Conservation (phyloP, 192 early-diverging fungal species). For the Entomortierella beljakovae region DNA sequence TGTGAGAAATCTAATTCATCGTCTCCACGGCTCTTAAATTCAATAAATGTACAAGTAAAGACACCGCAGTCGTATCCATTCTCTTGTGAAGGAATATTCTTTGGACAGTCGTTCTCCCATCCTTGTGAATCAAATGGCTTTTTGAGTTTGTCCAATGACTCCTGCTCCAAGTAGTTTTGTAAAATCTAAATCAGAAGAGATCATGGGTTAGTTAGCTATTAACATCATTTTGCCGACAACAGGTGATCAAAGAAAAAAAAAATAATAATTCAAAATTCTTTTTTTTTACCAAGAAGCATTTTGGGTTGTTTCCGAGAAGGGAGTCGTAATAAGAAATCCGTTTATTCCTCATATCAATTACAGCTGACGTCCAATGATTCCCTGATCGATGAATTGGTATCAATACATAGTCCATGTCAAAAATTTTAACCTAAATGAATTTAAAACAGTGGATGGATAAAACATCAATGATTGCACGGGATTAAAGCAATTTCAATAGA, state of each 20-base stretch:
- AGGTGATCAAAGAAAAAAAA: too few relatives aligned
- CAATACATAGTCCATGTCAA: constrained; percentile 80
- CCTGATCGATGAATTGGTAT: constrained; percentile 86
- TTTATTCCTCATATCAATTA: constrained; percentile 64
- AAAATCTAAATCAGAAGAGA: constrained; percentile 57
- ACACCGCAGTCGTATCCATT: constrained; percentile 98
- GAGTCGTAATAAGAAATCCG: constrained; percentile 87
- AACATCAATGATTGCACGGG: not conserved
- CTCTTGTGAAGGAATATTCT: constrained; percentile 84
- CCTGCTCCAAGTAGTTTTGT: constrained; percentile 75
- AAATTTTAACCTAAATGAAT: constrained; percentile 68
- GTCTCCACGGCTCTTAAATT: constrained; percentile 70
- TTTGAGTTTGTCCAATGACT: constrained; percentile 80
- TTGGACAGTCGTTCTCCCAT: constrained; percentile 71
- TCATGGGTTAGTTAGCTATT: too few relatives aligned
- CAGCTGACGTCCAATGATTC: constrained; percentile 58
- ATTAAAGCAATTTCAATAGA: not conserved
- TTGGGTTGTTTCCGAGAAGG: constrained; percentile 71
- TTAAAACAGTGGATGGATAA: not conserved
- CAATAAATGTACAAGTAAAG: constrained; percentile 91
- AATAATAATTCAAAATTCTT: not conserved
- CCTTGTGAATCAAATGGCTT: constrained; percentile 65
- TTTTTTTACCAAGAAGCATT: constrained; percentile 58
- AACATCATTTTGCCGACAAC: too few relatives aligned
- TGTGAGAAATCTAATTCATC: constrained; percentile 79